Evolutionary conservation across 306 rosid species (phyloP), one percentile per base, ranked within the genome.

Genomic region (Pyrus bretschneideri): DNA sequence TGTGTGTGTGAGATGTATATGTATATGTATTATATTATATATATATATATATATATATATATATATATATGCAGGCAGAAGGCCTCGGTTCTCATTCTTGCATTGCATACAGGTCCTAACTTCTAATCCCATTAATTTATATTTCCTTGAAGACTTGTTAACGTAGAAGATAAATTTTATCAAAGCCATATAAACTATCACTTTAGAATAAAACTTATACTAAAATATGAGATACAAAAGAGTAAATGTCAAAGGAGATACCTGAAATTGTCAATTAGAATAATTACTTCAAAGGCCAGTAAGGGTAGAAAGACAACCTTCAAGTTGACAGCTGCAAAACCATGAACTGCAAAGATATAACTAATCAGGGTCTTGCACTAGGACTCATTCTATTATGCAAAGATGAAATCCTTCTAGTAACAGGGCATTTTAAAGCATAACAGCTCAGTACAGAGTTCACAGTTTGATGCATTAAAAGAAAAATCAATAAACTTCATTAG

Each of bases 201-300:
- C 69, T 19, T 49, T 51, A 60, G 21, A 25, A 49, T 45, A 61
- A 75, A 25, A 25, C 27, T 25, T 25, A 25, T 44, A 70, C 30
- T 17, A 29, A 31, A 52, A 71, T 6, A 58, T 58, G 21, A 40
- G 15, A 60, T 75, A 9, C 4, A 44, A 11, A 7, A 10, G 13
- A 58, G 27, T 35, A 55, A 22, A 81, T 18, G 70, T 49, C 62
- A 60, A 79, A 80, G 59, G 67, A 76, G 69, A 70, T 88, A 96
- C 99, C 99, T 93, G 97, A 96, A 93, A 87, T 96, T 96, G 89
- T 96, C 95, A 55, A 86, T 81, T 42, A 96, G 88, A 85, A 91
- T 91, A 82, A 87, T 81, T 81, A 86, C 69, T 88, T 96, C 98
- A 77, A 96, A 93, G 67, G 90, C 90, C 85, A 96, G 80, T 78